Conservation (phyloP, 2,329 filamentous ascomycete species). For the Sclerotinia borealis region DNA sequence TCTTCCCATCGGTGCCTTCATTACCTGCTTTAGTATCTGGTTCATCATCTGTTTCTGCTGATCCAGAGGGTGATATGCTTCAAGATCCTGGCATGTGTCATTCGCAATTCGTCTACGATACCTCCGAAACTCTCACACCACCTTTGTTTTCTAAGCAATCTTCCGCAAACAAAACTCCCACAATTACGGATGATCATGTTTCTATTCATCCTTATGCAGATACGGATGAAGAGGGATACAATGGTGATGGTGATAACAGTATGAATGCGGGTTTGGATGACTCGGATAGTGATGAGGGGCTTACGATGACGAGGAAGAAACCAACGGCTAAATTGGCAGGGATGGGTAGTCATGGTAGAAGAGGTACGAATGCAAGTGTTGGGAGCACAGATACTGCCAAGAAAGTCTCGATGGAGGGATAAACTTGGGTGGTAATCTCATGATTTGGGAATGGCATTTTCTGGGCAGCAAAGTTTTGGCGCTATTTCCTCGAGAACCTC, state of each 20-base stretch:
- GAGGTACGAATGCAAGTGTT: constrained; percentile 55
- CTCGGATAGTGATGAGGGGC: constrained; percentile 31
- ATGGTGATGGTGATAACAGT: constrained; percentile 25
- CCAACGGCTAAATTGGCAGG: constrained; percentile 27
- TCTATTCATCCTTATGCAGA: constrained; percentile 16
- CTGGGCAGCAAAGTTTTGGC: background rate
- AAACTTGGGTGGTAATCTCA: constrained; percentile 7
- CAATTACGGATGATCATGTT: constrained; percentile 6
- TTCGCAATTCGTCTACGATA: constrained; percentile 26
- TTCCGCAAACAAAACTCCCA: constrained; percentile 15
- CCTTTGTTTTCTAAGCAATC: constrained; percentile 24
- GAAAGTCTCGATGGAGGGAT: constrained; percentile 36
- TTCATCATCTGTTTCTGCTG: constrained; percentile 58
- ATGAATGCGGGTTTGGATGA: constrained; percentile 26
- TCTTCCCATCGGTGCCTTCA: constrained; percentile 56
- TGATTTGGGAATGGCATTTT: background rate
- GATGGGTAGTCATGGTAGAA: constrained; percentile 33
- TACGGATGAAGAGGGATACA: constrained; percentile 29
- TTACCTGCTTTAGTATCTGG: constrained; percentile 57
- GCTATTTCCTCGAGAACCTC: background rate
- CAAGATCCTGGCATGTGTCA: constrained; percentile 45
- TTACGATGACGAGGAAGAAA: constrained; percentile 34
- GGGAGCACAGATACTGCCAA: constrained; percentile 60
- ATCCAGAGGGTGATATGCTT: constrained; percentile 55
- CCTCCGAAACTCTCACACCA: constrained; percentile 29